Conservation (phyloP, 768 basidiomycete genomes). For the Cyclocybe aegerita region DNA sequence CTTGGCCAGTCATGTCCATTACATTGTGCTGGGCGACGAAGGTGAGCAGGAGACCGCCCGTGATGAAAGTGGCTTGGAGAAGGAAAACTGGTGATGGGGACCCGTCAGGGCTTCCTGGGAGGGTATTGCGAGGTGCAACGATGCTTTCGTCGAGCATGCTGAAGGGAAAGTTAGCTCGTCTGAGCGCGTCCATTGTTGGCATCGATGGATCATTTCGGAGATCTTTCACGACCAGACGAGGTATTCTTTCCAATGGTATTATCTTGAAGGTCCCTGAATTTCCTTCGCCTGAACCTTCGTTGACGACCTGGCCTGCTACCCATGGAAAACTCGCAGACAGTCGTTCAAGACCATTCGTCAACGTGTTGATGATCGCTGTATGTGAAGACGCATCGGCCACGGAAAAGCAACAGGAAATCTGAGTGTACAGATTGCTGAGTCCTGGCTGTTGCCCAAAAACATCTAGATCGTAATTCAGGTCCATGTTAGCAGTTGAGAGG, state of each 20-base stretch:
- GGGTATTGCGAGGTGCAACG: slow-evolving; percentile 21
- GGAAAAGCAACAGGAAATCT: slow-evolving; percentile 20
- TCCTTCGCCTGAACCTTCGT: slow-evolving; percentile 10
- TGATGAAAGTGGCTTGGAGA: slow-evolving; percentile 24
- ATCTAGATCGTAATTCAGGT: slow-evolving; percentile 6
- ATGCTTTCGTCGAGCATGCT: slow-evolving; percentile 23
- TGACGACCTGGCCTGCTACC: slow-evolving; percentile 25
- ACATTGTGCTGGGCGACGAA: slow-evolving; percentile 22
- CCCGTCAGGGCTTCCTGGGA: slow-evolving; percentile 15
- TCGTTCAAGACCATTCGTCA: slow-evolving; percentile 21
- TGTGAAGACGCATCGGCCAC: slow-evolving; percentile 9
- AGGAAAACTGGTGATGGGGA: slow-evolving; percentile 21
- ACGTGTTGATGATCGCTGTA: slow-evolving; percentile 10
- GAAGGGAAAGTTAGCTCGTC: slow-evolving; percentile 21
- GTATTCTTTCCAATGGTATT: slow-evolving; percentile 7
- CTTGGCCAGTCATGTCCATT: slow-evolving; percentile 28
- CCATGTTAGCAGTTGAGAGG: background rate
- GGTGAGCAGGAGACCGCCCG: slow-evolving; percentile 23
- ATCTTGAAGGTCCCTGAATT: slow-evolving; percentile 19
- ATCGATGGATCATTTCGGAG: slow-evolving; percentile 14
- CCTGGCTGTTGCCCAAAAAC: slow-evolving; percentile 14
- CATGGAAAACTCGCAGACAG: slow-evolving; percentile 24
- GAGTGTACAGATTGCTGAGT: slow-evolving; percentile 21
- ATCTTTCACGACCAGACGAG: slow-evolving; percentile 23
- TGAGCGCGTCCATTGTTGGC: slow-evolving; percentile 21